A percentile compares a stretch with the other conserved stretches of the same genome.
phyloP scores from a whole-genome alignment of 164 flowering plant genomes.

The Kalanchoe fedtschenkoi region DNA sequence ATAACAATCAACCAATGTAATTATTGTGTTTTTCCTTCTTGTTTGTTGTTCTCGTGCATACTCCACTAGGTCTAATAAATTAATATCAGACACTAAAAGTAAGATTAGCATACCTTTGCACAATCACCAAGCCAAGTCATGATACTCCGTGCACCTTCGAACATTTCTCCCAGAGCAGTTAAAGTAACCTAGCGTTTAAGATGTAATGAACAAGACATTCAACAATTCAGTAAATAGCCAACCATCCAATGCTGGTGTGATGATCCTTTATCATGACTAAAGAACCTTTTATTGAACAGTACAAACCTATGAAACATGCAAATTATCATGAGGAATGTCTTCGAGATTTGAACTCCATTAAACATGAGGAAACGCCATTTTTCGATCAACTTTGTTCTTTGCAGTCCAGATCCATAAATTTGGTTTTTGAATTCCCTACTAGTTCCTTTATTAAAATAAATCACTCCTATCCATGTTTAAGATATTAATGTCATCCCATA shows the following conservation, averaged over 20 bases:
- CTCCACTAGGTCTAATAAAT: too few species aligned
- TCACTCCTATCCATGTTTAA: too few species aligned
- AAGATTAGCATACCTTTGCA: constrained; percentile 40
- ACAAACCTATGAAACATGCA: background rate
- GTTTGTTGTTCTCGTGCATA: too few species aligned
- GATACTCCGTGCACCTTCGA: constrained; percentile 87
- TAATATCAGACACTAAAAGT: background rate
- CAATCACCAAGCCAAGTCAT: constrained; percentile 95
- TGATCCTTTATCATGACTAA: background rate
- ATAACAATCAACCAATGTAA: too few species aligned
- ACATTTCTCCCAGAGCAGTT: constrained; percentile 91
- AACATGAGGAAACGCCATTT: too few species aligned
- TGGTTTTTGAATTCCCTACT: too few species aligned
- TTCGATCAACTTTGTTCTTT: too few species aligned
- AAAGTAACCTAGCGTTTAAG: constrained; percentile 56
- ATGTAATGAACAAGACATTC: constrained; percentile 1
- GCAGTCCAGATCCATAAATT: too few species aligned
- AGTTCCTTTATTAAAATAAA: too few species aligned
- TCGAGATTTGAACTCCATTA: too few species aligned
- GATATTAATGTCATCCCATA: too few species aligned
- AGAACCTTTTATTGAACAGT: background rate
- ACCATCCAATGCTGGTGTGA: background rate
- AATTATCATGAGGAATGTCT: background rate
- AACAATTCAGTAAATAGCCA: background rate
- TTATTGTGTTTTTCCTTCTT: background rate